These are phyloP conservation scores for Claviceps sp. DNA, from an alignment of 2,329 filamentous ascomycete genomes.

Conservation along the genomic window DNA sequence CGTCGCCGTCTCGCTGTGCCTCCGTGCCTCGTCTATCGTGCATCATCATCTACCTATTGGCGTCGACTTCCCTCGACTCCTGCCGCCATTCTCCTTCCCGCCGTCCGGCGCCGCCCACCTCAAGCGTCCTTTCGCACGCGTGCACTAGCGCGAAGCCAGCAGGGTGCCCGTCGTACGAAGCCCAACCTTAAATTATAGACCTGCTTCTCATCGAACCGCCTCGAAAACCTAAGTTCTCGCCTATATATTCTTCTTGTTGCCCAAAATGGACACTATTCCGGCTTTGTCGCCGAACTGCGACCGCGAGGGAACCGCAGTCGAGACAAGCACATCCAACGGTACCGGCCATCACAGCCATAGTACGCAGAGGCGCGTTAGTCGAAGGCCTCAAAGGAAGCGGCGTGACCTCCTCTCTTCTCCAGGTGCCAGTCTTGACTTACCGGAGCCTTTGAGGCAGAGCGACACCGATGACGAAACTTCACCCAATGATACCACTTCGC, in stretches of 20 bases:
- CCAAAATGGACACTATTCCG: not conserved
- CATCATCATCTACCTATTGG: not conserved
- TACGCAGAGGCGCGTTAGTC: constrained; percentile 23
- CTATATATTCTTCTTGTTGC: not conserved
- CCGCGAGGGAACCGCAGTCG: not conserved
- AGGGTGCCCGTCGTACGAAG: not conserved
- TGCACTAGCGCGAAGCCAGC: not conserved
- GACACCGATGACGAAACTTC: constrained; percentile 35
- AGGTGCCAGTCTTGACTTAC: constrained; percentile 29
- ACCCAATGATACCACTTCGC: constrained; percentile 25
- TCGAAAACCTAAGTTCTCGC: not conserved
- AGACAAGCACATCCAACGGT: constrained; percentile 9
- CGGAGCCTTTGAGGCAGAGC: constrained; percentile 37
- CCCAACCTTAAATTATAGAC: not conserved
- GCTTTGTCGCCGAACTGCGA: constrained; percentile 1
- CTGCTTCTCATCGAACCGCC: not conserved
- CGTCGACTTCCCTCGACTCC: not conserved
- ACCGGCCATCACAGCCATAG: constrained; percentile 23
- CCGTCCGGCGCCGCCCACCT: not conserved
- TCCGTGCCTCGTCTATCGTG: not conserved
- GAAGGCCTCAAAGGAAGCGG: constrained; percentile 32
- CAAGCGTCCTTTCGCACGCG: not conserved
- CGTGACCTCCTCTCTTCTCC: constrained; percentile 22
- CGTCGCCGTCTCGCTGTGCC: not conserved
- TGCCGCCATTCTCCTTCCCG: no score